Evolutionary conservation across 352 stramenopile species (phyloP).

Genomic region (Globisporangium apiculatum): DNA sequence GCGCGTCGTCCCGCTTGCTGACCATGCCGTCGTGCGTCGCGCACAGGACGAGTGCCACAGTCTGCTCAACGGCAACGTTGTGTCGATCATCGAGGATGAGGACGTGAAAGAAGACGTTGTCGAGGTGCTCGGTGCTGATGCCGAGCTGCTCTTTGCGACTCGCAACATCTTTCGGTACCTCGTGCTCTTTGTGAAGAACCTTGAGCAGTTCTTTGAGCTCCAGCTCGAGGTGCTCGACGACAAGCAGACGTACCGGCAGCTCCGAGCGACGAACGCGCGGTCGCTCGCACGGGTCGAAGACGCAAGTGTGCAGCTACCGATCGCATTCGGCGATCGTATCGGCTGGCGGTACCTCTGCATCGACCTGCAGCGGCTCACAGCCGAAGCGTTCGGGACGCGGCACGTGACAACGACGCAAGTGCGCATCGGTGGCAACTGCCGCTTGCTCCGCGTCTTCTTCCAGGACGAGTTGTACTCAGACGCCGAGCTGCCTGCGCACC

Average conservation of each 20-base stretch:
- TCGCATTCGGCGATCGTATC: conserved; percentile 29
- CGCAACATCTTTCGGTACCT: conserved; percentile 75
- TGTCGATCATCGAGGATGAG: conserved; percentile 61
- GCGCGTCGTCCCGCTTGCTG: conserved; percentile 33
- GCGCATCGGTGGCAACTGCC: conserved; percentile 52
- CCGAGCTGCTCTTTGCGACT: conserved; percentile 59
- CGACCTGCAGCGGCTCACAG: conserved; percentile 64
- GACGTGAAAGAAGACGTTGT: conserved; percentile 76
- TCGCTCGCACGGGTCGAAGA: conserved; percentile 57
- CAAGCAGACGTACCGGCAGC: conserved; percentile 48
- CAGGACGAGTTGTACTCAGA: conserved; percentile 75
- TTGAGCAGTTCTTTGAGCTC: conserved; percentile 69
- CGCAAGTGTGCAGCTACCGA: conserved; percentile 46
- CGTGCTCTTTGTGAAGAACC: conserved; percentile 78
- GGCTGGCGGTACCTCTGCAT: conserved; percentile 74
- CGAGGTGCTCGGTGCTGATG: conserved; percentile 58
- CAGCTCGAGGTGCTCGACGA: conserved; percentile 66
- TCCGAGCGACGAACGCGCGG: conserved; percentile 63
- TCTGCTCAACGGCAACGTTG: conserved; percentile 60
- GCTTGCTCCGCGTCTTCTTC: conserved; percentile 72
- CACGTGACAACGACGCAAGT: conserved; percentile 70
- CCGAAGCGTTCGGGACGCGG: conserved; percentile 58
- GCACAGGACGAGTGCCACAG: conserved; percentile 55
- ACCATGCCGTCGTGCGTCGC: conserved; percentile 40
- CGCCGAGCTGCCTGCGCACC: conserved; percentile 46